These are phyloP conservation scores for Chlorella sp. DNA, from an alignment of 139 green algal species.

Conservation along the genomic window DNA sequence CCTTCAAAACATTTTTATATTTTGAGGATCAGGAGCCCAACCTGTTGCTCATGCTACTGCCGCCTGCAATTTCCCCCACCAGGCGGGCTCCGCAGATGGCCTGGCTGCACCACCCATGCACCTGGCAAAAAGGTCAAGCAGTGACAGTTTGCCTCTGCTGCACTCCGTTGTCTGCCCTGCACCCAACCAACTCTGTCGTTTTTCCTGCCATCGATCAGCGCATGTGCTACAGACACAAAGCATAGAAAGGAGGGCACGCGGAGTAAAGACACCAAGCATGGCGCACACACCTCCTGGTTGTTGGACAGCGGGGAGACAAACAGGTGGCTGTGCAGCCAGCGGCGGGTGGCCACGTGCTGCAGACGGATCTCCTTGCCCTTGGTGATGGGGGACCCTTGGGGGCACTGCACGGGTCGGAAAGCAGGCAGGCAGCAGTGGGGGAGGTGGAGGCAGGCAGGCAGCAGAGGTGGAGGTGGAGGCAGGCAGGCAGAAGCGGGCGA, in stretches of 20 bases:
- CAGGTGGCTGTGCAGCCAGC: conserved; percentile 94
- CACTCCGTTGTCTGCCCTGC: too few relatives aligned
- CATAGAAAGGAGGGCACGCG: too few relatives aligned
- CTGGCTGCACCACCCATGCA: too few relatives aligned
- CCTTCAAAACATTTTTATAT: not conserved
- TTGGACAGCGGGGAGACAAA: conserved; percentile 84
- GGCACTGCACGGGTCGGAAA: conserved; percentile 48
- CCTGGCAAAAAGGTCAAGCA: too few relatives aligned
- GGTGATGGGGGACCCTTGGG: conserved; percentile 68
- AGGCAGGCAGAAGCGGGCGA: not conserved
- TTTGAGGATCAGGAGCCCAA: not conserved
- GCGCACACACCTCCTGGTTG: conserved; percentile 81
- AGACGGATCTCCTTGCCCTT: conserved; percentile 72
- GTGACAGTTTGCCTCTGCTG: too few relatives aligned
- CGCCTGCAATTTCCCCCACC: too few relatives aligned
- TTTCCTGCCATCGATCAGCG: too few relatives aligned
- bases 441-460: not conserved
- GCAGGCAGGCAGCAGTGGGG: not conserved
- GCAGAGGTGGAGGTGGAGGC: not conserved
- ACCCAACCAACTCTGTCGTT: too few relatives aligned
- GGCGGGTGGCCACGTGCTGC: conserved; percentile 82
- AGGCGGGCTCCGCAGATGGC: too few relatives aligned
- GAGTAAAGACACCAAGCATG: too few relatives aligned
- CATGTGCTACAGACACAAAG: too few relatives aligned
- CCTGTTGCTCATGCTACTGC: too few relatives aligned